A percentile compares a stretch with the other conserved stretches of the same genome.
Evolutionary conservation across 371 early-diverging fungal genomes (phyloP).

Genomic region (Pancytospora philotis): DNA sequence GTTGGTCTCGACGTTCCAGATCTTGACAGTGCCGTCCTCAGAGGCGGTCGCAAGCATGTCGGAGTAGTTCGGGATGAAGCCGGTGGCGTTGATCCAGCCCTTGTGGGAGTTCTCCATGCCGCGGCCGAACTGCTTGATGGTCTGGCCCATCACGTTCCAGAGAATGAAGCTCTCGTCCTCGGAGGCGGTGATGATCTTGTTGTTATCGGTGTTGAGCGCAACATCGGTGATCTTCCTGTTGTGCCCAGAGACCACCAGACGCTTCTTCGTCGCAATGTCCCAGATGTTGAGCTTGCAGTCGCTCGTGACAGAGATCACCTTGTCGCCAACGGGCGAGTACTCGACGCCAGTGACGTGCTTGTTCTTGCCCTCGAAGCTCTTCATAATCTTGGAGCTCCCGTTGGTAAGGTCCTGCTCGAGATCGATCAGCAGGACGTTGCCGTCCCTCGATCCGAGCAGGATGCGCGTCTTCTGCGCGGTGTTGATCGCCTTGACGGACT

Average conservation of each 20-base stretch:
- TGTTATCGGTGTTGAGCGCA: constrained; percentile 38
- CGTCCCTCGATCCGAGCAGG: constrained; percentile 52
- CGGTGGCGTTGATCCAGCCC: constrained; percentile 45
- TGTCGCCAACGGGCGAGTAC: constrained; percentile 22
- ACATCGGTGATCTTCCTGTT: constrained; percentile 33
- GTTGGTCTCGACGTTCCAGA: constrained; percentile 57
- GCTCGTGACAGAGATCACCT: constrained; percentile 48
- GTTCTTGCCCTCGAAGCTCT: constrained; percentile 40
- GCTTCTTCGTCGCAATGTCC: constrained; percentile 27
- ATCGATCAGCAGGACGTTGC: constrained; percentile 39
- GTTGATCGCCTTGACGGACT: constrained; percentile 36
- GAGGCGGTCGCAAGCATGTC: constrained; percentile 46
- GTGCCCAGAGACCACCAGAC: constrained; percentile 32
- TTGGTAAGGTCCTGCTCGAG: constrained; percentile 33
- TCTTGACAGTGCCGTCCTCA: constrained; percentile 53
- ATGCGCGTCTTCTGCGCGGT: constrained; percentile 23
- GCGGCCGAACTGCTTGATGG: constrained; percentile 22
- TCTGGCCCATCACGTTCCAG: constrained; percentile 53
- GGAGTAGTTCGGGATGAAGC: constrained; percentile 45
- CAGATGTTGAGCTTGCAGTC: constrained; percentile 47
- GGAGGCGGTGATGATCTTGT: constrained; percentile 55
- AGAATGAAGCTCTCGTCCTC: constrained; percentile 46
- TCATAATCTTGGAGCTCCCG: constrained; percentile 27
- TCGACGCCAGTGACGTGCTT: constrained; percentile 41
- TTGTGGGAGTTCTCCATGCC: constrained; percentile 39